Conservation (phyloP, 768 basidiomycete species). For the Tremella mesenterica region DNA sequence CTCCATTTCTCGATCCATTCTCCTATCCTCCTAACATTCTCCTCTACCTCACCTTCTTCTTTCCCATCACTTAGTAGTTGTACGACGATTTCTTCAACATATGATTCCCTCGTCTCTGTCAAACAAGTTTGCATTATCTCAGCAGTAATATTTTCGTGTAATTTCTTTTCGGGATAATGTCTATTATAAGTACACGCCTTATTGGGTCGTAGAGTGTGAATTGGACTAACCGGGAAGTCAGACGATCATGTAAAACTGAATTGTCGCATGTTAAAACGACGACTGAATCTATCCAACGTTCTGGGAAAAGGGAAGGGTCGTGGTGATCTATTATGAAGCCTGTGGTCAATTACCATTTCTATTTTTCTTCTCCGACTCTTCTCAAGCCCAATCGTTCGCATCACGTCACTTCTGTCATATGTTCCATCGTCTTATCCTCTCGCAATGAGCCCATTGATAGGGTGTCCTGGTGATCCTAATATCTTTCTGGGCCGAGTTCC, state of each 20-base stretch:
- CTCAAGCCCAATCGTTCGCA: too few species aligned
- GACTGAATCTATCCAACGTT: constrained; percentile 92
- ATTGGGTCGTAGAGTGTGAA: not conserved
- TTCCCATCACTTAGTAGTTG: constrained; percentile 57
- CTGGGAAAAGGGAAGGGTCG: constrained; percentile 59
- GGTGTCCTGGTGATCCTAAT: too few species aligned
- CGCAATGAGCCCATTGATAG: too few species aligned
- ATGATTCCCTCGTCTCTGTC: constrained; percentile 79
- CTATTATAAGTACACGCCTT: constrained; percentile 46
- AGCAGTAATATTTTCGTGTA: constrained; percentile 95
- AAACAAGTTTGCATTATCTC: constrained; percentile 93
- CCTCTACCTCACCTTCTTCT: constrained; percentile 67
- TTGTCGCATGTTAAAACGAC: constrained; percentile 88
- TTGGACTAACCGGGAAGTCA: constrained; percentile 68
- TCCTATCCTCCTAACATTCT: constrained; percentile 78
- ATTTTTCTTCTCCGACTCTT: not conserved
- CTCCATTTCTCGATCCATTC: constrained; percentile 76
- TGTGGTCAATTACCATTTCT: constrained; percentile 4
- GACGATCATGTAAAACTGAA: constrained; percentile 71
- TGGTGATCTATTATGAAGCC: constrained; percentile 45
- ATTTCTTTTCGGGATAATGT: constrained; percentile 79
- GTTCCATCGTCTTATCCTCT: too few species aligned
- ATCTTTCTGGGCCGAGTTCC: too few species aligned
- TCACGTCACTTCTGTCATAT: too few species aligned
- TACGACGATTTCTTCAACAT: constrained; percentile 75